These are phyloP conservation scores for Diospyros kaki DNA, from an alignment of 148 eudicot genomes.

Conservation along the genomic window DNA sequence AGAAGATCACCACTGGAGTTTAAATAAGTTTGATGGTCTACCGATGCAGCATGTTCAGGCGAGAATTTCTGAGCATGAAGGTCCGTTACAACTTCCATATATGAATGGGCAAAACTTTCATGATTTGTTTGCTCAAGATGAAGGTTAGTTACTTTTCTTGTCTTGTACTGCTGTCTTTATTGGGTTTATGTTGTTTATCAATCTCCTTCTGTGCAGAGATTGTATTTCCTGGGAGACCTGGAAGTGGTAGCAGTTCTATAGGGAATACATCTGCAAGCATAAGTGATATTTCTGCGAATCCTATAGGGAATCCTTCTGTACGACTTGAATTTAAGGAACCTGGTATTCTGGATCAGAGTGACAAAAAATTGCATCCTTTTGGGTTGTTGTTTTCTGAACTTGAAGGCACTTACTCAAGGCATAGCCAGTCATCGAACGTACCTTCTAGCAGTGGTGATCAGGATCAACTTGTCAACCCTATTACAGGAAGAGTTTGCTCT, in stretches of 20 bases:
- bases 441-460: constrained; percentile 37
- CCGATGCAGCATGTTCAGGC: constrained; percentile 34
- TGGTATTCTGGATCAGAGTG: constrained; percentile 30
- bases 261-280: constrained; percentile 39
- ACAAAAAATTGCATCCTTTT: constrained; percentile 82
- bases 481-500: constrained; percentile 36
- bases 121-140: constrained; percentile 66
- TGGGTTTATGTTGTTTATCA: constrained; percentile 2
- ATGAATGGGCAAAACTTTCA: constrained; percentile 42
- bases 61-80: constrained; percentile 32
- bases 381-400: constrained; percentile 94
- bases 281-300: constrained; percentile 34
- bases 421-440: constrained; percentile 33
- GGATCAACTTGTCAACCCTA: constrained; percentile 40
- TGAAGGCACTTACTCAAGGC: constrained; percentile 51
- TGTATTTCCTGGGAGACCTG: constrained; percentile 83
- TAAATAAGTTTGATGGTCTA: constrained; percentile 41
- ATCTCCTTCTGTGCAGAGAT: constrained; percentile 46
- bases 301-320: constrained; percentile 30
- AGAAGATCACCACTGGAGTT: constrained; percentile 40
- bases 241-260: constrained; percentile 42
- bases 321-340: constrained; percentile 35
- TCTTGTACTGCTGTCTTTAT: neutral
- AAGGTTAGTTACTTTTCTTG: constrained; percentile 42
- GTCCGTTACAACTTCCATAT: constrained; percentile 30